Conservation (phyloP, 352 stramenopile genomes). For the Phytophthora hibernalis region DNA sequence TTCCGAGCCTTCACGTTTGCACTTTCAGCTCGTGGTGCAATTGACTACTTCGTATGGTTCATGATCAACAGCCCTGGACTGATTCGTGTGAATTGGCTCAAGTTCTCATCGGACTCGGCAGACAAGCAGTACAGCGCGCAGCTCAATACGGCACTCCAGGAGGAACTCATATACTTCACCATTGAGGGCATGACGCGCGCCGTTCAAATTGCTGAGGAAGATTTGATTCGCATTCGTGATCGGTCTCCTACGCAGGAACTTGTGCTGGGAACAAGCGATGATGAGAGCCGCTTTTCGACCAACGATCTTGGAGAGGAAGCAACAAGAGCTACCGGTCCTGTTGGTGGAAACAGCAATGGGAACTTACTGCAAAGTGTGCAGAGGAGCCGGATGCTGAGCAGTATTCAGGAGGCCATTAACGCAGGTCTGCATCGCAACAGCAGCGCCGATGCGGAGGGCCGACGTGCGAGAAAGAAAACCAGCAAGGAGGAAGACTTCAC, state of each 20-base stretch:
- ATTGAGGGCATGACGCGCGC: constrained; percentile 88
- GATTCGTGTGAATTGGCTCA: constrained; percentile 72
- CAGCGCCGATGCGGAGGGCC: constrained; percentile 24
- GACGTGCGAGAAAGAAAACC: constrained; percentile 24
- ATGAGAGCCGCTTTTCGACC: constrained; percentile 15
- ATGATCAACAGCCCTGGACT: constrained; percentile 78
- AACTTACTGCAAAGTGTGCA: constrained; percentile 33
- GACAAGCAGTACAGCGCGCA: constrained; percentile 88
- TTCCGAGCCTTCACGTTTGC: constrained; percentile 78
- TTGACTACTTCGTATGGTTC: constrained; percentile 90
- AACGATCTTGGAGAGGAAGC: constrained; percentile 26
- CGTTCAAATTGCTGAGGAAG: constrained; percentile 73
- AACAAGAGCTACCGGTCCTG: constrained; percentile 32
- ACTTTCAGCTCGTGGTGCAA: constrained; percentile 64
- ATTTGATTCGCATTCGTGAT: constrained; percentile 52
- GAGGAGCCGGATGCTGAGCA: constrained; percentile 37
- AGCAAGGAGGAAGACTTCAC: constrained; percentile 37
- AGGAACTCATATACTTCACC: constrained; percentile 92
- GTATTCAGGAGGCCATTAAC: constrained; percentile 37
- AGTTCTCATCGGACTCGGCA: constrained; percentile 76
- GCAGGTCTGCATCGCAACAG: constrained; percentile 37
- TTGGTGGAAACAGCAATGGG: constrained; percentile 11
- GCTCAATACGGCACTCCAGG: constrained; percentile 87
- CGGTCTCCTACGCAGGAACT: constrained; percentile 60
- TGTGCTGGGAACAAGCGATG: constrained; percentile 30